Conservation (phyloP, 805 yeast species). For the Candida patagonica region DNA sequence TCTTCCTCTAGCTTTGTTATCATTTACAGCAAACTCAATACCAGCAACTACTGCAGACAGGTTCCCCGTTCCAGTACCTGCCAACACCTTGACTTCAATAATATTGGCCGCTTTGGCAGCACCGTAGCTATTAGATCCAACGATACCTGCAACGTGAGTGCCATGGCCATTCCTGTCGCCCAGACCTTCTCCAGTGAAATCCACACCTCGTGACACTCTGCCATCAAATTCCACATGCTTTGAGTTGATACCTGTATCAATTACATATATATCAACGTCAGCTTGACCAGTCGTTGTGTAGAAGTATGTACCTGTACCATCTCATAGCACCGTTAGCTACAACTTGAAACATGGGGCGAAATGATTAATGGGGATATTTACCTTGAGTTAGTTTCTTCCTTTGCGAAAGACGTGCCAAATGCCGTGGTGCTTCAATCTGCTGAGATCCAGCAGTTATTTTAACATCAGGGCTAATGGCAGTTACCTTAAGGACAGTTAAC, state of each 20-base stretch:
- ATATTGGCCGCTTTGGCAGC: constrained; percentile 64
- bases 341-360: background rate
- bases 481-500: constrained; percentile 31
- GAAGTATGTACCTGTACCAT: constrained; percentile 8
- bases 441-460: constrained; percentile 44
- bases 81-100: constrained; percentile 68
- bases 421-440: constrained; percentile 47
- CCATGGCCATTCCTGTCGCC: constrained; percentile 81
- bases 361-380: background rate
- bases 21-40: constrained; percentile 28
- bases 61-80: constrained; percentile 57
- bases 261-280: constrained; percentile 61
- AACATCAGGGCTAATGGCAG: constrained; percentile 61
- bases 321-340: background rate
- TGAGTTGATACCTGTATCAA: constrained; percentile 63
- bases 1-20: constrained; percentile 17
- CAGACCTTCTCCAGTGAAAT: constrained; percentile 37
- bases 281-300: constrained; percentile 35
- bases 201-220: constrained; percentile 35
- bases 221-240: constrained; percentile 37
- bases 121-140: constrained; percentile 73
- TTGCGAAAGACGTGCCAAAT: constrained; percentile 26
- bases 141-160: constrained; percentile 88
- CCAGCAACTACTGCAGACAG: constrained; percentile 30
- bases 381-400: constrained; percentile 18